phyloP scores from a whole-genome alignment of 2,329 filamentous ascomycete species.

The Lasiodiplodia citricola region DNA sequence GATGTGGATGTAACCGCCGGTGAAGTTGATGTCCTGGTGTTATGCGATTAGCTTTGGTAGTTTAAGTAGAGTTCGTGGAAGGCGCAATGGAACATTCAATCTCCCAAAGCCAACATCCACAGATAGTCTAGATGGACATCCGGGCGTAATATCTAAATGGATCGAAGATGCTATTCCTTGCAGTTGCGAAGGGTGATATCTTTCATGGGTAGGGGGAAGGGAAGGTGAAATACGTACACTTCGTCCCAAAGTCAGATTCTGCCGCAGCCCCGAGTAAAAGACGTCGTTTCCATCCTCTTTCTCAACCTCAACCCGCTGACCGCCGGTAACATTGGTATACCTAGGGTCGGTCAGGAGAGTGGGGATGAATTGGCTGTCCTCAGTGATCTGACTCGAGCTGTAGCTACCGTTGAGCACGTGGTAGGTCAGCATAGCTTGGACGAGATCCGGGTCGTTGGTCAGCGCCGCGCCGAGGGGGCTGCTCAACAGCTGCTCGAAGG shows the following conservation, averaged over 20 bases:
- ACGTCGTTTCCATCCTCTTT: slow-evolving; percentile 50
- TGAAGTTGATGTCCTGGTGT: slow-evolving; percentile 49
- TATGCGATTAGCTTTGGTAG: neutral
- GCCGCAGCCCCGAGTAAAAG: slow-evolving; percentile 59
- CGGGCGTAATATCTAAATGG: no score
- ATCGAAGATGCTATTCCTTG: neutral
- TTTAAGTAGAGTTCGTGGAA: neutral
- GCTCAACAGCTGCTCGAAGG: slow-evolving; percentile 50
- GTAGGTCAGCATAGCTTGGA: slow-evolving; percentile 52
- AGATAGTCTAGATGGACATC: no score
- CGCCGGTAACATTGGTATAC: slow-evolving; percentile 64
- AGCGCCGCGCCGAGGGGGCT: slow-evolving; percentile 36
- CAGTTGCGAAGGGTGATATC: neutral
- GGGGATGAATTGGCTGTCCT: slow-evolving; percentile 50
- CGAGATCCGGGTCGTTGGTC: slow-evolving; percentile 50
- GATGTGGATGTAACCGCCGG: slow-evolving; percentile 54
- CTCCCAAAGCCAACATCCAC: no score
- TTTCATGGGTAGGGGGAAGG: neutral
- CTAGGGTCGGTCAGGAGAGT: slow-evolving; percentile 57
- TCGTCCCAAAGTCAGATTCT: slow-evolving; percentile 55
- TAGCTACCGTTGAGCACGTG: slow-evolving; percentile 63
- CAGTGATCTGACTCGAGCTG: slow-evolving; percentile 43
- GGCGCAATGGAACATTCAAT: no score
- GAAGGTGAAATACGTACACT: slow-evolving; percentile 47
- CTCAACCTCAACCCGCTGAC: slow-evolving; percentile 61